phyloP scores from a whole-genome alignment of 164 flowering plant species.

The Aristolochia contorta region DNA sequence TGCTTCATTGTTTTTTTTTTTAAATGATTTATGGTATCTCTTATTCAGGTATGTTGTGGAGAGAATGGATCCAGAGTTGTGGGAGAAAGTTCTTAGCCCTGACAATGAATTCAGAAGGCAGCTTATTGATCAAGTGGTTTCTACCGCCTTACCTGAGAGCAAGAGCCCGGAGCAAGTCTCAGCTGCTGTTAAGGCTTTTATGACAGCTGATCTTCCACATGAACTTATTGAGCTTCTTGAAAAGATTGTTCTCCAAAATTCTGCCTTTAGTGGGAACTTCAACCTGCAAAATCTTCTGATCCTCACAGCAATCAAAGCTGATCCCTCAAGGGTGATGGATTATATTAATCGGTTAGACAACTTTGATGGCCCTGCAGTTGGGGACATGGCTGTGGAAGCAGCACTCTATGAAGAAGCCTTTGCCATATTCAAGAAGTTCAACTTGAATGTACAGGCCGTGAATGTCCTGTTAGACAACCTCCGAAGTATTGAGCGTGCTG shows the following conservation, averaged over 20 bases:
- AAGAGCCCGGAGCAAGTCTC: conserved; percentile 99
- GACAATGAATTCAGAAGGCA: conserved; percentile 89
- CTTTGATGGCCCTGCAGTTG: conserved; percentile 99
- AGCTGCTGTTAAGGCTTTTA: conserved; percentile 98
- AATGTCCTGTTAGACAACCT: conserved; percentile 90
- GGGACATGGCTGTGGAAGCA: conserved; percentile 98
- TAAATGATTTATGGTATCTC: neutral
- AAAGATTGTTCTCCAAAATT: conserved; percentile 97
- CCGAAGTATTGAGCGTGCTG: conserved; percentile 83
- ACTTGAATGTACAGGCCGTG: conserved; percentile 95
- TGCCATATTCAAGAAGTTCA: conserved; percentile 97
- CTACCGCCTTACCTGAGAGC: conserved; percentile 99
- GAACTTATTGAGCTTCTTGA: conserved; percentile 98
- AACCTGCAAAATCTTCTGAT: conserved; percentile 92
- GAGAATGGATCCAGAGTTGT: conserved; percentile 94
- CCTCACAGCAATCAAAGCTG: conserved; percentile 94
- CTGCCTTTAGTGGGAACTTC: conserved; percentile 98
- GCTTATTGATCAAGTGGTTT: conserved; percentile 99
- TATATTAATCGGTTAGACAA: conserved; percentile 90
- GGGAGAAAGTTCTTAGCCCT: conserved; percentile 94
- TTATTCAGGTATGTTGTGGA: conserved; percentile 90
- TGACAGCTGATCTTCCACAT: conserved; percentile 99
- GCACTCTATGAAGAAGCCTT: conserved; percentile 91
- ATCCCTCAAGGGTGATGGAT: conserved; percentile 97
- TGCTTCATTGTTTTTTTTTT: neutral